These are phyloP conservation scores for Tolypocladium endophyticum DNA, from an alignment of 2,329 filamentous ascomycete species.

Conservation along the genomic window DNA sequence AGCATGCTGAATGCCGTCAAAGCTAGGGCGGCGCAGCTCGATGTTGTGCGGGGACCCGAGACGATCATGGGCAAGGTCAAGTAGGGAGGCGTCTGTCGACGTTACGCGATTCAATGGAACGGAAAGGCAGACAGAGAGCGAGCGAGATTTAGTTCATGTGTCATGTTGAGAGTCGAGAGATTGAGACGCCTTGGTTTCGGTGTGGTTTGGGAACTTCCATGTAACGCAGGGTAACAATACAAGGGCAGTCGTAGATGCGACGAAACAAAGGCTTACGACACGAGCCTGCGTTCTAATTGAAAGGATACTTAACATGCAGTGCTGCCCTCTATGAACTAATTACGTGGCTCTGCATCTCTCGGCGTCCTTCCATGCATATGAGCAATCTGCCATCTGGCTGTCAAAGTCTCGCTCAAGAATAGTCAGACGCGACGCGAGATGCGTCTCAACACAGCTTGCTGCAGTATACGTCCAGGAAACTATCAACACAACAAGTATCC, in stretches of 20 bases:
- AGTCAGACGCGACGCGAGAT: not conserved
- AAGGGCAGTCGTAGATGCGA: not conserved
- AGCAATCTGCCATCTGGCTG: not conserved
- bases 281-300: not conserved
- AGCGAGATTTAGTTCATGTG: not conserved
- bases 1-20: slow-evolving; percentile 84
- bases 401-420: not conserved
- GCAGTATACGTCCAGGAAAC: not conserved
- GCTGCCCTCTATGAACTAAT: not conserved
- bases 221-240: not conserved
- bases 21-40: slow-evolving; percentile 74
- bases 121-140: not conserved
- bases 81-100: slow-evolving; percentile 24
- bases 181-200: not conserved
- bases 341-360: not conserved
- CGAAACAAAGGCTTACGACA: not conserved
- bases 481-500: not conserved
- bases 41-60: slow-evolving; percentile 69
- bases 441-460: not conserved
- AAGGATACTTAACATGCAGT: not conserved
- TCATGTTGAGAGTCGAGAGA: not conserved
- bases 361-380: not conserved
- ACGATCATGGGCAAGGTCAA: slow-evolving; percentile 94
- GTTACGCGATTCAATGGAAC: not conserved
- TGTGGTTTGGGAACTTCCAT: not conserved